A percentile compares a stretch with the other conserved stretches of the same genome.
phyloP scores from a whole-genome alignment of 2,329 filamentous ascomycete genomes.

The Ampelomyces quisqualis region DNA sequence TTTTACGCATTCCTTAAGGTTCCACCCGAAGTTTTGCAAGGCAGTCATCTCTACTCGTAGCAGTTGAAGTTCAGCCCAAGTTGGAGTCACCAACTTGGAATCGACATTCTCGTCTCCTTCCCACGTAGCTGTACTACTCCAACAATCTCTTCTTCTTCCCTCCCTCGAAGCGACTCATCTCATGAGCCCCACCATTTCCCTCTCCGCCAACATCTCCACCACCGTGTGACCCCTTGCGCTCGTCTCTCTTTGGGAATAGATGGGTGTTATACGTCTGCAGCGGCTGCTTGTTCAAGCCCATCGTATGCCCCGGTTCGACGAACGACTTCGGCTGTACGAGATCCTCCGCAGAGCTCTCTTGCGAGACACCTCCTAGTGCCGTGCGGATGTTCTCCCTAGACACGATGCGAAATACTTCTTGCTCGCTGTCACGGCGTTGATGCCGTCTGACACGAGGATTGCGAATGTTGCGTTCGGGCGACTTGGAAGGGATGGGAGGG shows the following conservation, averaged over 20 bases:
- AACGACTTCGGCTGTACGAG: slow-evolving; percentile 7
- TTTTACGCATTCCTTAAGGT: too few relatives aligned
- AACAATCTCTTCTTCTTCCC: too few relatives aligned
- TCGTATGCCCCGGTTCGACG: not conserved
- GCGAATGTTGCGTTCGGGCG: slow-evolving; percentile 13
- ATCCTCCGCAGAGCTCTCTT: slow-evolving; percentile 22
- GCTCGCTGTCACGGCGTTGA: slow-evolving; percentile 4
- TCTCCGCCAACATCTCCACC: slow-evolving; percentile 7
- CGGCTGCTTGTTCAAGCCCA: slow-evolving; percentile 1
- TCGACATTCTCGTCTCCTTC: too few relatives aligned
- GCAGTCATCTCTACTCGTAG: too few relatives aligned
- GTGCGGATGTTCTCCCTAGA: slow-evolving; percentile 39
- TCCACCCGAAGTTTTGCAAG: too few relatives aligned
- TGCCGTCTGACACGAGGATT: slow-evolving; percentile 4
- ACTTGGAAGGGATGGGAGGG: slow-evolving; percentile 26
- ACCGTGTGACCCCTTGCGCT: slow-evolving; percentile 17
- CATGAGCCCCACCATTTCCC: not conserved
- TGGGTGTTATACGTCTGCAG: slow-evolving; percentile 33
- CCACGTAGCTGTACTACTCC: too few relatives aligned
- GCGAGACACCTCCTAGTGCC: slow-evolving; percentile 21
- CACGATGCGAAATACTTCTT: slow-evolving; percentile 26
- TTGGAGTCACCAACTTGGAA: too few relatives aligned
- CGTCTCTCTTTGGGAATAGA: slow-evolving; percentile 30
- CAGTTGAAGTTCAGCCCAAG: too few relatives aligned
- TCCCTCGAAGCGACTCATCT: not conserved